Base-by-base conservation (phyloP, 2,329 filamentous ascomycete genomes). In the Penicillium sp. region DNA sequence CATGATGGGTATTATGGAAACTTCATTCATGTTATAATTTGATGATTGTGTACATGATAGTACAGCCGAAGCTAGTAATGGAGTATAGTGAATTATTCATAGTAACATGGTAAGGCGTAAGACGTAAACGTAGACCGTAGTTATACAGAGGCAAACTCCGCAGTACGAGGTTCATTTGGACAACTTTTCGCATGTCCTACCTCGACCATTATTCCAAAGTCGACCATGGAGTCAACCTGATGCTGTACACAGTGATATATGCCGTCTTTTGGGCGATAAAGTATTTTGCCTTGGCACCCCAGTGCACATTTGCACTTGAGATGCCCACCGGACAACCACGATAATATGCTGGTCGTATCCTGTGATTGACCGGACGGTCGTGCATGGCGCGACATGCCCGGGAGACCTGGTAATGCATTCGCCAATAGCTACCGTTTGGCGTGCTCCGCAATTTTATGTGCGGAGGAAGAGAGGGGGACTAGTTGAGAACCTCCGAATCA, bases 321-420 rank as follows among this genome's bases (percentile, higher is more conserved):
- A 18, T 55, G 31, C 59, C 59, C 54, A 29, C 54, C 53, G 1
- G 61, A 57, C 8, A 50, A 42, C 1, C 42, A 16, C 9, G 16
- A 39, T 9, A 39, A 18, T 4, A 6, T 21, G 0, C 8, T 21
- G 36, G 5, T 4, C 10, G 18, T 21, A n/a, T 3, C 2, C 23
- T 28, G 6, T 2, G 23, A 12, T 16, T 16, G 1, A 42, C 21
- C 12, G 23, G 23, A 21, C 13, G 23, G 41, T 28, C 23, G 23
- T n/a, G 23, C 21, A 42, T 7, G 4, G 23, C 4, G 8, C 8
- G 41, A 21, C 23, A 43, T 28, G 10, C 15, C 1, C 8, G 8
- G 21, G 18, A 3, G 21, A 1, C 16, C 18, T 18, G 10, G 8
- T 5, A 1, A 23, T 9, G 8, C 4, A 39, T 39, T 12, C 13